Percentiles rank a stretch among this genome's conserved stretches.
Evolutionary conservation across 805 yeast genomes (phyloP).

Genomic region (Ogataea degrootiae): DNA sequence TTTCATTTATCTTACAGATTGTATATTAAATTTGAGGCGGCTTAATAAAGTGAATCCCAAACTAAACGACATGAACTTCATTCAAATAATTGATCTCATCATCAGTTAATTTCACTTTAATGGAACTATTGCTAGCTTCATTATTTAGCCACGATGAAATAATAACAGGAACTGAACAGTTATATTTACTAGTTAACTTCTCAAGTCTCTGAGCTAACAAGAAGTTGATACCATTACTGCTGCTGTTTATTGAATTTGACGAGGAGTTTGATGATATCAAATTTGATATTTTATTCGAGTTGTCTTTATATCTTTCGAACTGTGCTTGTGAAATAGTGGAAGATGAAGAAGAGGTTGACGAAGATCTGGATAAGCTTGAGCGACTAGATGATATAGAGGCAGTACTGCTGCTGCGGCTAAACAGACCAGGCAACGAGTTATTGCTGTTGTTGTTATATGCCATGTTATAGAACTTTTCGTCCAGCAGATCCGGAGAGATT

Average conservation of each 20-base stretch:
- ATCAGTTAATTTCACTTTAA: slow-evolving; percentile 9
- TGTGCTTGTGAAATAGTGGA: slow-evolving; percentile 19
- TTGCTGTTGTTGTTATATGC: not conserved
- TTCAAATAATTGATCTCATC: slow-evolving; percentile 15
- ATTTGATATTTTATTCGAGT: slow-evolving; percentile 12
- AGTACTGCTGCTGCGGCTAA: not conserved
- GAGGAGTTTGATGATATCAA: slow-evolving; percentile 2
- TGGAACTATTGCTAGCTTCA: not conserved
- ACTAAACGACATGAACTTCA: slow-evolving; percentile 2
- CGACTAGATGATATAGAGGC: not conserved
- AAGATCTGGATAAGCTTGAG: not conserved
- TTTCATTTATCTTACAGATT: no score
- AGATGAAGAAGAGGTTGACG: not conserved
- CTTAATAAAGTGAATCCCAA: no score
- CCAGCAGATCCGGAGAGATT: slow-evolving; percentile 13
- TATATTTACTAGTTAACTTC: slow-evolving; percentile 18
- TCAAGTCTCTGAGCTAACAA: slow-evolving; percentile 19
- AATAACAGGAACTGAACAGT: slow-evolving; percentile 20
- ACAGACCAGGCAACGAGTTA: not conserved
- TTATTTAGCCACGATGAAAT: slow-evolving; percentile 18
- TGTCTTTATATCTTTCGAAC: slow-evolving; percentile 18
- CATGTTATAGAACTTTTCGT: slow-evolving; percentile 9
- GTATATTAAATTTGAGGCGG: no score
- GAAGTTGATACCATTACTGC: slow-evolving; percentile 4
- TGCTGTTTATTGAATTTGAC: not conserved